Conservation (phyloP, 2,329 filamentous ascomycete genomes). For the Rhytidhysteron rufulum region DNA sequence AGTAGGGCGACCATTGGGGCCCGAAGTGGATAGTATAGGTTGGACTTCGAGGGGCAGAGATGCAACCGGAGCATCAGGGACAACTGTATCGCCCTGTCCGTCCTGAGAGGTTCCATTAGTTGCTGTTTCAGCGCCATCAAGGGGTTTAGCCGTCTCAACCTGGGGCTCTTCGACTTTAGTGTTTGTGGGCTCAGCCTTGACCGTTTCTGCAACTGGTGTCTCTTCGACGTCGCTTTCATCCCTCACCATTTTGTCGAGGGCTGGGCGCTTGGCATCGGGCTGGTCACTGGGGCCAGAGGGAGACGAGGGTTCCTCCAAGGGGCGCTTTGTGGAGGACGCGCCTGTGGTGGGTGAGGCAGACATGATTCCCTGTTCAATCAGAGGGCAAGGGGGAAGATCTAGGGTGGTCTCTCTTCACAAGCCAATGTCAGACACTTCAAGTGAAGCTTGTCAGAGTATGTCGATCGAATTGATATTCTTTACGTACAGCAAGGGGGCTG, state of each 20-base stretch:
- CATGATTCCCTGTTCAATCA: slow-evolving; percentile 29
- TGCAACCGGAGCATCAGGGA: slow-evolving; percentile 52
- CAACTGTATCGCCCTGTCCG: slow-evolving; percentile 64
- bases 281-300: slow-evolving; percentile 88
- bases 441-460: slow-evolving; percentile 44
- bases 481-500: slow-evolving; percentile 68
- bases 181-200: slow-evolving; percentile 25
- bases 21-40: slow-evolving; percentile 55
- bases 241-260: slow-evolving; percentile 86
- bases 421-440: slow-evolving; percentile 9
- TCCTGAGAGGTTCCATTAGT: slow-evolving; percentile 51
- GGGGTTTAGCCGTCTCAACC: slow-evolving; percentile 21
- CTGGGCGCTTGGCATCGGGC: slow-evolving; percentile 94
- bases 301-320: slow-evolving; percentile 93
- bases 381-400: slow-evolving; percentile 18
- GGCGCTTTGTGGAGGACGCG: slow-evolving; percentile 76
- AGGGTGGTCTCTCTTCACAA: slow-evolving; percentile 31
- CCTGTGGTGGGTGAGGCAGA: slow-evolving; percentile 46
- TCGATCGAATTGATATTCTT: slow-evolving; percentile 47
- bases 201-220: slow-evolving; percentile 37
- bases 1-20: slow-evolving; percentile 49
- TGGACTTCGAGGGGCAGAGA: slow-evolving; percentile 48
- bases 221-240: slow-evolving; percentile 53
- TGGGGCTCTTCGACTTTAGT: slow-evolving; percentile 31
- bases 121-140: slow-evolving; percentile 20